These are phyloP conservation scores for Carpinus fangiana DNA, from an alignment of 306 rosid species.

Conservation along the genomic window DNA sequence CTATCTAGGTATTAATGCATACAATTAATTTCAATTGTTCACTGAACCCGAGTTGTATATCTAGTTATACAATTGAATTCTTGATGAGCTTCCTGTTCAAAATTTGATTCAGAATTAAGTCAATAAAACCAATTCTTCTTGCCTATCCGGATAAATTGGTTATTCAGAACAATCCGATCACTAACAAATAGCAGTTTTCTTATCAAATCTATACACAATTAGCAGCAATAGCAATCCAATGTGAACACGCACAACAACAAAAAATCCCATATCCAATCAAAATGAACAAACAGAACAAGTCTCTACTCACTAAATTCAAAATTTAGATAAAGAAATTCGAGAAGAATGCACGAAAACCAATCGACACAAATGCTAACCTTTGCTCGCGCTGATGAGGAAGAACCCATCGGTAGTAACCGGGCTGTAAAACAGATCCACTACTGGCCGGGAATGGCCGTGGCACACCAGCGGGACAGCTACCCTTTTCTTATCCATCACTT, in stretches of 20 bases:
- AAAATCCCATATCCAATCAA: background rate
- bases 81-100: too few species aligned
- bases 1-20: background rate
- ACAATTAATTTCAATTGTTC: background rate
- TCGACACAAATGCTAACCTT: conserved; percentile 47
- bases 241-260: background rate
- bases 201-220: background rate
- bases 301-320: background rate
- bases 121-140: background rate
- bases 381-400: conserved; percentile 98
- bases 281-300: background rate
- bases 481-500: conserved; percentile 78
- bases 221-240: background rate
- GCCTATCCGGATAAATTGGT: background rate
- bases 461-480: conserved; percentile 82
- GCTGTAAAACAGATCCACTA: conserved; percentile 91
- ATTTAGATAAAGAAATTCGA: background rate
- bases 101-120: background rate
- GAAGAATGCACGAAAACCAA: background rate
- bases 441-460: conserved; percentile 95
- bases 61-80: background rate
- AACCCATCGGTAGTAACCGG: conserved; percentile 89
- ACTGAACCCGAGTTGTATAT: background rate
- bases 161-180: background rate
- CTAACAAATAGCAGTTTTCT: background rate